Base-by-base conservation (phyloP, 2,329 filamentous ascomycete species). In the Ascochyta pisi region DNA sequence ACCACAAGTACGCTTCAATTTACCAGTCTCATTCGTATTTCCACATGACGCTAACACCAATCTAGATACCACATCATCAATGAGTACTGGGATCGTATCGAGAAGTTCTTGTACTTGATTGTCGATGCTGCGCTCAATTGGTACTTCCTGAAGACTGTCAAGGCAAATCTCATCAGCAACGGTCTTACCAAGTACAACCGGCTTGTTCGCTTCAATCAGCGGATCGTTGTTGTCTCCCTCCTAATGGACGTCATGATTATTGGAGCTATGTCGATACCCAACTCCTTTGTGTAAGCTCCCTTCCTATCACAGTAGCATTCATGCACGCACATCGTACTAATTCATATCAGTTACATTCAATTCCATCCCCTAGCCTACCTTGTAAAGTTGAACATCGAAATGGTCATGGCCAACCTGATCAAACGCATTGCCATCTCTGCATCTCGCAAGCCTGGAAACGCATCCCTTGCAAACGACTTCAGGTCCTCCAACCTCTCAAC, bases 401-500 rank as follows among this genome's bases (percentile, higher is more conserved):
- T 83, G 76, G 79, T 77, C 48, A 80, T 83, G 77, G 80, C 81
- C 56, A 78, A 81, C 50, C 75, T 84, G 19, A 80, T 83, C 56
- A 77, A 73, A 48, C 70, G 70, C 49, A 74, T 74, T 54, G 72
- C 72, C 22, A 57, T 74, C 40, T 72, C 70, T 38, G 62, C 67
- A 1, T 69, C 69, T 3, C 64, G 68, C 39, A 66, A 64, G 46
- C 65, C 60, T 1, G 70, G 70, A 46, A 66, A 70, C 43, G 61
- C 56, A 23, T 65, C 66, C 5, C 55, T 72, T 10, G 66, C 64
- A 16, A 49, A 68, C 15, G 70, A 73, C 58, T 73, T 73, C 66
- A 62, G 48, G n/a, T 73, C 68, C 6, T 66, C 62, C n/a, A 65
- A 68, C 52, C 42, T 63, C 9, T 67, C 67, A 5, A 57, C 64